phyloP scores from a whole-genome alignment of 768 basidiomycete genomes.

The Dendrothele bispora region DNA sequence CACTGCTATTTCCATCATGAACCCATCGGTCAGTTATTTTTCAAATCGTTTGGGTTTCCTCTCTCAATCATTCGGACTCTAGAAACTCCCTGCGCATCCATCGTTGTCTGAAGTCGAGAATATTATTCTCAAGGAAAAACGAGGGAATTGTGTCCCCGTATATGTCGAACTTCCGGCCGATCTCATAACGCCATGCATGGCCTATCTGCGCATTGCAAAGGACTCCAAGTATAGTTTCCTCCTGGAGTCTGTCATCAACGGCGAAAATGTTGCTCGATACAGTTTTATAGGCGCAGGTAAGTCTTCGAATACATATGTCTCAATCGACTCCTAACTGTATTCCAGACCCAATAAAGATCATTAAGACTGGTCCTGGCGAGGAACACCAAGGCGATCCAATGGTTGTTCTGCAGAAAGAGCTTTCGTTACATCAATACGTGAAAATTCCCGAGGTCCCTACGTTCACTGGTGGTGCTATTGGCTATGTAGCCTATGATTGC shows the following conservation, averaged over 20 bases:
- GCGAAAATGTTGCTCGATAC: slow-evolving; percentile 90
- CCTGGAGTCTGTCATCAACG: slow-evolving; percentile 88
- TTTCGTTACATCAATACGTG: slow-evolving; percentile 85
- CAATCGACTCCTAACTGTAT: not conserved
- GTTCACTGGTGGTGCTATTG: slow-evolving; percentile 96
- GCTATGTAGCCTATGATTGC: slow-evolving; percentile 96
- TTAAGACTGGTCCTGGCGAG: slow-evolving; percentile 85
- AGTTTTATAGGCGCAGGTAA: slow-evolving; percentile 95
- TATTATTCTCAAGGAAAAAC: slow-evolving; percentile 77
- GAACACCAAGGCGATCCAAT: slow-evolving; percentile 88
- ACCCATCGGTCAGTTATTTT: slow-evolving; percentile 43
- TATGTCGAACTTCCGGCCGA: slow-evolving; percentile 94
- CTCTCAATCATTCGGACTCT: not conserved
- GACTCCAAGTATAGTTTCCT: slow-evolving; percentile 94
- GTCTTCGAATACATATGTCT: slow-evolving; percentile 14
- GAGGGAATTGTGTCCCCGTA: slow-evolving; percentile 91
- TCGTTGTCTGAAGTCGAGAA: slow-evolving; percentile 74
- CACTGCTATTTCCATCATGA: slow-evolving; percentile 43
- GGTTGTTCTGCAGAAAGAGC: slow-evolving; percentile 78
- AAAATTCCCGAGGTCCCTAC: slow-evolving; percentile 90
- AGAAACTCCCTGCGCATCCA: slow-evolving; percentile 73
- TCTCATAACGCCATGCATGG: slow-evolving; percentile 94
- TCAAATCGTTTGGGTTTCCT: not conserved
- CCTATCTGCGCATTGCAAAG: slow-evolving; percentile 90
- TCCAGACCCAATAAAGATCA: slow-evolving; percentile 88